Conservation (phyloP, 78 protist genomes). For the Dictyostelium discoideum region dicty_2.7 NC_007089.4:6256501-6257000, state of each 20-base stretch:
- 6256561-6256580: too few species aligned
- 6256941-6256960: neutral
- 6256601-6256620: too few species aligned
- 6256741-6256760: neutral
- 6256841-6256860: conserved; percentile 30
- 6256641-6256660: too few species aligned
- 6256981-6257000: neutral
- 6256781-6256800: neutral
- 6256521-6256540: too few species aligned
- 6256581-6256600: too few species aligned
- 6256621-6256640: too few species aligned
- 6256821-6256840: neutral
- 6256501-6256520: too few species aligned
- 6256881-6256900: neutral
- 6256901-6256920: neutral
- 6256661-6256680: neutral
- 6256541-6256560: too few species aligned
- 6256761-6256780: neutral
- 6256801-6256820: neutral
- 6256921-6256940: neutral
- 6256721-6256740: too few species aligned
- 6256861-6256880: conserved; percentile 27
- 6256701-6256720: too few species aligned
- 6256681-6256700: neutral
- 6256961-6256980: neutral